phyloP scores from a whole-genome alignment of 129 eudicot species.

The Heracleum sosnowskyi region DNA sequence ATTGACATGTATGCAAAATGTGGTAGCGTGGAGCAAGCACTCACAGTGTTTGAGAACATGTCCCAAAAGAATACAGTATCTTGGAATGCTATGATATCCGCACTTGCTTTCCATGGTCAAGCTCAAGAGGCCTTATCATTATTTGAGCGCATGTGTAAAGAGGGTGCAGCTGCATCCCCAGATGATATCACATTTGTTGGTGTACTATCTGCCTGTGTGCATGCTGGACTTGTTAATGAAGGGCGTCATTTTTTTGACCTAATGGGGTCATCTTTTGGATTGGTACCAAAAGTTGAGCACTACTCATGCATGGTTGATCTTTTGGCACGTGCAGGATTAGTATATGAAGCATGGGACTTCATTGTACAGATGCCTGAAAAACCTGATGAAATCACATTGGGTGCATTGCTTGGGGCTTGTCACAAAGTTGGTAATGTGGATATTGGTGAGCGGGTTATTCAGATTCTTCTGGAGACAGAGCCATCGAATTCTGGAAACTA shows the following conservation, averaged over 20 bases:
- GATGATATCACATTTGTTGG: slow-evolving; percentile 63
- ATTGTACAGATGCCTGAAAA: slow-evolving; percentile 70
- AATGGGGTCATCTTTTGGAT: slow-evolving; percentile 42
- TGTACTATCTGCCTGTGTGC: slow-evolving; percentile 75
- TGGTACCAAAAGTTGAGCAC: slow-evolving; percentile 73
- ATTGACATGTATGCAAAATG: slow-evolving; percentile 84
- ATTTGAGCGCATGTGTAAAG: slow-evolving; percentile 42
- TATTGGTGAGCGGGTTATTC: slow-evolving; percentile 54
- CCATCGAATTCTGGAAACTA: slow-evolving; percentile 73
- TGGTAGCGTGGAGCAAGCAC: slow-evolving; percentile 47
- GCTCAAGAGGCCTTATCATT: slow-evolving; percentile 52
- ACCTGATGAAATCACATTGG: slow-evolving; percentile 70
- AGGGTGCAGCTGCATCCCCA: slow-evolving; percentile 28
- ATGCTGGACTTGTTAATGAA: slow-evolving; percentile 67
- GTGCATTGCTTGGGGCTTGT: slow-evolving; percentile 79
- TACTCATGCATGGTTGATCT: slow-evolving; percentile 89
- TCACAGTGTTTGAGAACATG: slow-evolving; percentile 42
- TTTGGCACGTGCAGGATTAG: slow-evolving; percentile 66
- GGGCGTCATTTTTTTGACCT: slow-evolving; percentile 46
- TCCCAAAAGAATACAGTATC: slow-evolving; percentile 46
- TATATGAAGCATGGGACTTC: slow-evolving; percentile 80
- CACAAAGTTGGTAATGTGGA: slow-evolving; percentile 59
- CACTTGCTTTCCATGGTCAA: slow-evolving; percentile 61
- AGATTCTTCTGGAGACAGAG: slow-evolving; percentile 51
- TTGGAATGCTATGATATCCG: slow-evolving; percentile 84